phyloP scores from a whole-genome alignment of 2,329 filamentous ascomycete species.

The Fusarium paranaense region DNA sequence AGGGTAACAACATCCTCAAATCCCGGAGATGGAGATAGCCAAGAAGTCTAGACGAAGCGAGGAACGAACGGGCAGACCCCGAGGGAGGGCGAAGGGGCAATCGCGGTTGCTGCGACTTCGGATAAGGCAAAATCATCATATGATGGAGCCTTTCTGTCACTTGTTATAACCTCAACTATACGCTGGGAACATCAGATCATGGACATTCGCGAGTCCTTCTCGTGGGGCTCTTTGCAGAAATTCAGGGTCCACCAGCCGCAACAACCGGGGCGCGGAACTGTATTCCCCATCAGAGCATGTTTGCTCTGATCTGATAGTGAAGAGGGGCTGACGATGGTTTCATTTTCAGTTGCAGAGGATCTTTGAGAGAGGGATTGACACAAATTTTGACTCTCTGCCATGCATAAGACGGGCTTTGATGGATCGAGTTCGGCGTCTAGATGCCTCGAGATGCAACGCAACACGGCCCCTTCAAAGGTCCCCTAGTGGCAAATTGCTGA shows the following conservation, averaged over 20 bases:
- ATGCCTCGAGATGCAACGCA: slow-evolving; percentile 10
- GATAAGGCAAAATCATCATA: slow-evolving; percentile 5
- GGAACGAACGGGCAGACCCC: slow-evolving; percentile 17
- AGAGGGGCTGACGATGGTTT: slow-evolving; percentile 20
- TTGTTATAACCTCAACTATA: slow-evolving; percentile 18
- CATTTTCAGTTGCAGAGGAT: slow-evolving; percentile 18
- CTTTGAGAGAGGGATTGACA: not conserved
- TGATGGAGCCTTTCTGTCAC: slow-evolving; percentile 14
- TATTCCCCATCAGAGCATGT: not conserved
- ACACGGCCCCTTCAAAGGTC: not conserved
- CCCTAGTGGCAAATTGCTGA: slow-evolving; percentile 30
- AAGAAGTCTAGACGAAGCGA: not conserved
- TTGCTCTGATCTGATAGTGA: slow-evolving; percentile 28
- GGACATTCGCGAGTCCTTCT: not conserved
- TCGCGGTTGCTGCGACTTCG: not conserved
- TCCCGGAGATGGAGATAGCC: not conserved
- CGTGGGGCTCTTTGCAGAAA: slow-evolving; percentile 18
- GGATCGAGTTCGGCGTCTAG: slow-evolving; percentile 10
- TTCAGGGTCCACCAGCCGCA: not conserved
- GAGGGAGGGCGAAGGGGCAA: not conserved
- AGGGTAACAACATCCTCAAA: not conserved
- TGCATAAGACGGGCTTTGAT: not conserved
- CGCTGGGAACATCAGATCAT: slow-evolving; percentile 31
- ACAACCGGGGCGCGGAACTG: not conserved
- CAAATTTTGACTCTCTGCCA: not conserved